phyloP scores from a whole-genome alignment of 1,284 basidiomycete species.

The Pterula multifida region DNA sequence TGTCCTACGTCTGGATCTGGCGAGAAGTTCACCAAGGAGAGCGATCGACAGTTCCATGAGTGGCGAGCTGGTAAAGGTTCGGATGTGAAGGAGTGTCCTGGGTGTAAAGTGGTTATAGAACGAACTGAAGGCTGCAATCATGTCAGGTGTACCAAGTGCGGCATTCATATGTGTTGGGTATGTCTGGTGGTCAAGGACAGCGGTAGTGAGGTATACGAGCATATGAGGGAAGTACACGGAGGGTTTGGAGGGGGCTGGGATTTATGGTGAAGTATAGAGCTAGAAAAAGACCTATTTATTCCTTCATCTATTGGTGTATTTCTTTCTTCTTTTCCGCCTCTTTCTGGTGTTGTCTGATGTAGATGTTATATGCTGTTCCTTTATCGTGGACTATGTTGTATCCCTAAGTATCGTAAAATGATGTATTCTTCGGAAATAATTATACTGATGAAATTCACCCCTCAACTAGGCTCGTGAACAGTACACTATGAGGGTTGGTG shows the following conservation, averaged over 20 bases:
- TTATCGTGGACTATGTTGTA: too few species aligned
- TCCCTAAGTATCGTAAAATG: too few species aligned
- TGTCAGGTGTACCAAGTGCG: conserved; percentile 34
- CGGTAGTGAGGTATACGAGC: conserved; percentile 29
- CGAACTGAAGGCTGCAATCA: conserved; percentile 47
- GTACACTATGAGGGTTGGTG: too few species aligned
- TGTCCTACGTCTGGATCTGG: not conserved
- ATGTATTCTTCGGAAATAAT: too few species aligned
- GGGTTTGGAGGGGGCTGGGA: conserved; percentile 15
- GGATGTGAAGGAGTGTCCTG: conserved; percentile 25
- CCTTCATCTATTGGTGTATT: not conserved
- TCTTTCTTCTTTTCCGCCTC: not conserved
- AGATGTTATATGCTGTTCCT: not conserved
- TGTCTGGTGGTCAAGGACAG: conserved; percentile 26
- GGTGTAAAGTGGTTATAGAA: conserved; percentile 32
- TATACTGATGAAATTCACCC: not conserved
- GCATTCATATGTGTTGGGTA: conserved; percentile 42
- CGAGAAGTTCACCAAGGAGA: not conserved
- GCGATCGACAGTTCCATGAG: not conserved
- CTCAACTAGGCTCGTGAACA: too few species aligned
- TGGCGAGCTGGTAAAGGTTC: not conserved
- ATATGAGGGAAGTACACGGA: conserved; percentile 36
- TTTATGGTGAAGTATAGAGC: not conserved
- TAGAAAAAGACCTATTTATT: too few species aligned
- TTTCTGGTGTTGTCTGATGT: not conserved